Evolutionary conservation across 2,329 filamentous ascomycete species (phyloP).

Genomic region (Fusarium tricinctum): DNA sequence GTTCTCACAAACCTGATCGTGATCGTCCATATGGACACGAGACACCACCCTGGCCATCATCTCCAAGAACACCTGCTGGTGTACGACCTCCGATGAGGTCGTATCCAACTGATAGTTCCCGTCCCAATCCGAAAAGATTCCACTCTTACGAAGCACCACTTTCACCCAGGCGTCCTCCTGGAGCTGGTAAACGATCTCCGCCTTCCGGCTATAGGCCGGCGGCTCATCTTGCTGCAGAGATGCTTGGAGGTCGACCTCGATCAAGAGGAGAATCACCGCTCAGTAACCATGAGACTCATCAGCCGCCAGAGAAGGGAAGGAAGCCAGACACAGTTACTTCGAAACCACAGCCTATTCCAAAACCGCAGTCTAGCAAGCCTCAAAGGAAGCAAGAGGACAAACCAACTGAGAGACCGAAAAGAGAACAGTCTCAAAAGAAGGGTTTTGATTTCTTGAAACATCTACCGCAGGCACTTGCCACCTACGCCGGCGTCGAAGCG

Average conservation of each 20-base stretch:
- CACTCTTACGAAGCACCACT: conserved; percentile 37
- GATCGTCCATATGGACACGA: conserved; percentile 10
- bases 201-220: conserved; percentile 29
- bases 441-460: conserved; percentile 37
- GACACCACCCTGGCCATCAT: conserved; percentile 6
- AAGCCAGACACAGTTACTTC: background rate
- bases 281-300: background rate
- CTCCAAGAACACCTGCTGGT: conserved; percentile 2
- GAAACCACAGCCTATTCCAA: background rate
- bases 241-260: conserved; percentile 22
- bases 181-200: conserved; percentile 17
- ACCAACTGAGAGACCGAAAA: background rate
- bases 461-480: conserved; percentile 46
- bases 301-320: background rate
- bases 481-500: conserved; percentile 48
- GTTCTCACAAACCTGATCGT: conserved; percentile 14
- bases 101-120: conserved; percentile 35
- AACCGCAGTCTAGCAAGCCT: background rate
- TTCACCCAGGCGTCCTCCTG: conserved; percentile 16
- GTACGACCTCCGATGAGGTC: conserved; percentile 29
- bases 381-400: background rate
- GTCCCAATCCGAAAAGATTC: conserved; percentile 28
- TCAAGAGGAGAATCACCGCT: conserved; percentile 31
- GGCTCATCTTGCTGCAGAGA: conserved; percentile 19
- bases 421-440: conserved; percentile 10